Evolutionary conservation across 1,284 basidiomycete genomes (phyloP).

Genomic region (Pterula multifida): DNA sequence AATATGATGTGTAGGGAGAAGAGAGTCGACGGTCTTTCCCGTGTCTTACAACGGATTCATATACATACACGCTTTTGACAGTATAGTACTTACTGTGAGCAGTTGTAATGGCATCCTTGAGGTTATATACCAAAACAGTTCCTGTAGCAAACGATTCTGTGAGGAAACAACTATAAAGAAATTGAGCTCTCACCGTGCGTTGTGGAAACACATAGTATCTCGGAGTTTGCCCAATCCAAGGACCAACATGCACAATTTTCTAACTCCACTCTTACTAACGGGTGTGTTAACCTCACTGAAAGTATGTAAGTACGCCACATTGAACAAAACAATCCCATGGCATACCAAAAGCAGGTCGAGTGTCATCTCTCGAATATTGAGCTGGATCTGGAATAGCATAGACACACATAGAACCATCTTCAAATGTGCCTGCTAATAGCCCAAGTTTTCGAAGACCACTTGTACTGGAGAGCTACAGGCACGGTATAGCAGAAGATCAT

Average conservation of each 20-base stretch:
- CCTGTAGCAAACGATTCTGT: conserved; percentile 29
- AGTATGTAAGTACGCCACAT: conserved; percentile 3
- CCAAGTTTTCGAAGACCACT: conserved; percentile 55
- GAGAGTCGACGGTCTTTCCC: conserved; percentile 25
- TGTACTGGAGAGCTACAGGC: conserved; percentile 14
- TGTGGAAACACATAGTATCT: conserved; percentile 65
- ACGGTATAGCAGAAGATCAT: background rate
- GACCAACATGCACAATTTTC: conserved; percentile 63
- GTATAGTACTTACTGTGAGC: conserved; percentile 15
- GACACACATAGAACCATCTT: conserved; percentile 70
- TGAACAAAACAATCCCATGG: conserved; percentile 4
- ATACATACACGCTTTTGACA: no score
- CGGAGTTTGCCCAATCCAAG: conserved; percentile 82
- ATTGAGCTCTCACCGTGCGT: conserved; percentile 53
- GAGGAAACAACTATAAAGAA: conserved; percentile 4
- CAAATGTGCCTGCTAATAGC: conserved; percentile 69
- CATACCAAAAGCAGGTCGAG: conserved; percentile 30
- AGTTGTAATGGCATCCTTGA: conserved; percentile 37
- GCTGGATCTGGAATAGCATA: conserved; percentile 62
- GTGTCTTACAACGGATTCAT: conserved; percentile 2
- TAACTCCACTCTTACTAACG: conserved; percentile 57
- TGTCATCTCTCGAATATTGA: conserved; percentile 13
- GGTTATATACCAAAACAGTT: conserved; percentile 62
- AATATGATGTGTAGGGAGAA: conserved; percentile 58
- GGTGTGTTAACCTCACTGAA: conserved; percentile 48